A percentile compares a stretch with the other conserved stretches of the same genome.
phyloP scores from a whole-genome alignment of 2,329 filamentous ascomycete species.

The Emergomyces pasteurianus region DNA sequence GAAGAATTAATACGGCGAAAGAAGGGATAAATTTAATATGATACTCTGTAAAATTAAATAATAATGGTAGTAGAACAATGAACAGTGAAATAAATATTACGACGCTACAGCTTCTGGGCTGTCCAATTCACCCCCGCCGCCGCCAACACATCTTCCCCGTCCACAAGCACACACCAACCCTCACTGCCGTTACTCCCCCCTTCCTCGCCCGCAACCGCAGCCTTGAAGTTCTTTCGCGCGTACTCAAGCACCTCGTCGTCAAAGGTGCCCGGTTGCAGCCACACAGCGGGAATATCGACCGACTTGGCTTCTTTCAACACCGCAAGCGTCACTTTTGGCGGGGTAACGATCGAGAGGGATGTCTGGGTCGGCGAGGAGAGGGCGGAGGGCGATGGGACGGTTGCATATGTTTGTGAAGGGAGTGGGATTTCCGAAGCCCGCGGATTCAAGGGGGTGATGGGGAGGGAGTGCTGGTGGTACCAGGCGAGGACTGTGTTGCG shows the following conservation, averaged over 20 bases:
- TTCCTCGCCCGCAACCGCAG: constrained; percentile 53
- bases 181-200: constrained; percentile 55
- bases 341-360: constrained; percentile 76
- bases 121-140: constrained; percentile 46
- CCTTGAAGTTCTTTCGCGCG: constrained; percentile 56
- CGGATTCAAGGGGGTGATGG: constrained; percentile 77
- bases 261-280: constrained; percentile 85
- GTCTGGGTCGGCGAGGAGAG: constrained; percentile 58
- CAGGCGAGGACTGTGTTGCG: constrained; percentile 62
- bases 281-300: constrained; percentile 62
- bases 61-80: background rate
- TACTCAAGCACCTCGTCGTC: constrained; percentile 62
- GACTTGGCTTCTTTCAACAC: constrained; percentile 66
- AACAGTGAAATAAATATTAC: background rate
- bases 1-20: no score
- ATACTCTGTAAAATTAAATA: no score
- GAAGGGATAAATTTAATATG: no score
- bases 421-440: constrained; percentile 53
- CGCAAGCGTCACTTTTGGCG: constrained; percentile 61
- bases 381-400: constrained; percentile 52
- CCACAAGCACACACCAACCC: constrained; percentile 80
- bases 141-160: constrained; percentile 52
- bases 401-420: constrained; percentile 45
- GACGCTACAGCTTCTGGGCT: constrained; percentile 27
- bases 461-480: constrained; percentile 67